Conservation (phyloP, 768 basidiomycete genomes). For the Tephrocybe rancida region DNA sequence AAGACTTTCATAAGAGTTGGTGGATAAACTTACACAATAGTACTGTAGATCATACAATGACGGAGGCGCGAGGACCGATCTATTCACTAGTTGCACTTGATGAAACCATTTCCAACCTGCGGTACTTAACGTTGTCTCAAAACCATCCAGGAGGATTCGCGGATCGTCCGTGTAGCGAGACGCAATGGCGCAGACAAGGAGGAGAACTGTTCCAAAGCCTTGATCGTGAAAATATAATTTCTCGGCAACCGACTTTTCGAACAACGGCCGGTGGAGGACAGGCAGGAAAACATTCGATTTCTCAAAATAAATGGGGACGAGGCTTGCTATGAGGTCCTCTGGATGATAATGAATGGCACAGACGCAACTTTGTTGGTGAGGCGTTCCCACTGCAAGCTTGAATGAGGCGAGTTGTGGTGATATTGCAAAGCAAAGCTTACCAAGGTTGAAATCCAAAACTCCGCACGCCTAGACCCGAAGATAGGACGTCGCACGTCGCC, state of each 20-base stretch:
- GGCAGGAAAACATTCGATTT: constrained; percentile 60
- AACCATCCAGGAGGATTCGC: constrained; percentile 47
- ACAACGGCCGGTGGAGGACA: constrained; percentile 73
- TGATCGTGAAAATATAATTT: constrained; percentile 53
- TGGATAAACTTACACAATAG: constrained; percentile 53
- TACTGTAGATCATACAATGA: constrained; percentile 76
- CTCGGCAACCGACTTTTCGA: constrained; percentile 51
- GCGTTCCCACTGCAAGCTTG: constrained; percentile 37
- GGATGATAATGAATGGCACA: constrained; percentile 45
- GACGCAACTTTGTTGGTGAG: constrained; percentile 11
- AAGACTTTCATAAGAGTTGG: background rate
- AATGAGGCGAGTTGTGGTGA: background rate
- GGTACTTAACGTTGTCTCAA: constrained; percentile 37
- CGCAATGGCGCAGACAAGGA: constrained; percentile 74
- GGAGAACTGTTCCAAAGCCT: constrained; percentile 58
- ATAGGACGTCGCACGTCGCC: constrained; percentile 16
- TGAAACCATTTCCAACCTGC: constrained; percentile 68
- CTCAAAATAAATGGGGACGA: constrained; percentile 70
- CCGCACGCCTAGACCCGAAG: constrained; percentile 26
- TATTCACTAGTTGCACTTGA: constrained; percentile 68
- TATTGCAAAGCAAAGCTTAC: constrained; percentile 26
- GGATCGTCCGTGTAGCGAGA: constrained; percentile 61
- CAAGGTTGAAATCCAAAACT: constrained; percentile 39
- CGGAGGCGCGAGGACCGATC: constrained; percentile 64
- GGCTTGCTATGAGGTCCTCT: constrained; percentile 44